These are phyloP conservation scores for Aspergillus candidus DNA, from an alignment of 2,329 filamentous ascomycete genomes.

Conservation along the genomic window DNA sequence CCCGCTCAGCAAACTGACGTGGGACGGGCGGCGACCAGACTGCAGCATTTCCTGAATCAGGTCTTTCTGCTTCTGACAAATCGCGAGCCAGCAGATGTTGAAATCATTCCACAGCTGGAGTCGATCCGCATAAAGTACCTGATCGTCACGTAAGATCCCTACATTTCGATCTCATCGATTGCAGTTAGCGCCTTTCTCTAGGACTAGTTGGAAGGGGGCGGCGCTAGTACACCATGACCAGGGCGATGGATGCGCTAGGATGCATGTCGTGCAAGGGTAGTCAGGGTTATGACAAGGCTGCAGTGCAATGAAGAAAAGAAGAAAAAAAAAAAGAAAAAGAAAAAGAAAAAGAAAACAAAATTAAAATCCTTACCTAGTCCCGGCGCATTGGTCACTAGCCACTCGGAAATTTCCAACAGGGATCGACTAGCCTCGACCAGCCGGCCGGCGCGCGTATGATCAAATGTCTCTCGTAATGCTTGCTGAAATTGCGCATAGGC, in stretches of 20 bases:
- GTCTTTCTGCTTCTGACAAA: constrained; percentile 79
- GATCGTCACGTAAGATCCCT: constrained; percentile 83
- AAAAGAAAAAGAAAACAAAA: constrained; percentile 26
- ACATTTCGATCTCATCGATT: constrained; percentile 9
- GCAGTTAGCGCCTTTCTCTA: constrained; percentile 6
- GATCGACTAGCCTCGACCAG: constrained; percentile 55
- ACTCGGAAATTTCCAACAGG: constrained; percentile 58
- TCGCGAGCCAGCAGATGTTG: constrained; percentile 82
- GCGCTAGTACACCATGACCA: background rate
- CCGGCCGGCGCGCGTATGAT: constrained; percentile 59
- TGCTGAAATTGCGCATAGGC: constrained; percentile 60
- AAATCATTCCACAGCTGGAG: constrained; percentile 89
- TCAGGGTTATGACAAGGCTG: background rate
- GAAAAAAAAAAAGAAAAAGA: constrained; percentile 29
- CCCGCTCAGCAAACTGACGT: constrained; percentile 59
- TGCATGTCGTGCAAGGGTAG: too few species aligned
- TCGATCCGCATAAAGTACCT: constrained; percentile 65
- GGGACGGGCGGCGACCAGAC: constrained; percentile 52
- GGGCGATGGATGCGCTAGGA: too few species aligned
- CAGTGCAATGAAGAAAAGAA: constrained; percentile 4
- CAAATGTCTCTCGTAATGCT: constrained; percentile 59
- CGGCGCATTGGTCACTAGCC: constrained; percentile 60
- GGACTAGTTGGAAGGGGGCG: background rate
- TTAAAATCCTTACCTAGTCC: constrained; percentile 50
- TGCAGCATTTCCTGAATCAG: constrained; percentile 56